Evolutionary conservation across 2,329 filamentous ascomycete genomes (phyloP).

Genomic region (Fonsecaea monophora): DNA sequence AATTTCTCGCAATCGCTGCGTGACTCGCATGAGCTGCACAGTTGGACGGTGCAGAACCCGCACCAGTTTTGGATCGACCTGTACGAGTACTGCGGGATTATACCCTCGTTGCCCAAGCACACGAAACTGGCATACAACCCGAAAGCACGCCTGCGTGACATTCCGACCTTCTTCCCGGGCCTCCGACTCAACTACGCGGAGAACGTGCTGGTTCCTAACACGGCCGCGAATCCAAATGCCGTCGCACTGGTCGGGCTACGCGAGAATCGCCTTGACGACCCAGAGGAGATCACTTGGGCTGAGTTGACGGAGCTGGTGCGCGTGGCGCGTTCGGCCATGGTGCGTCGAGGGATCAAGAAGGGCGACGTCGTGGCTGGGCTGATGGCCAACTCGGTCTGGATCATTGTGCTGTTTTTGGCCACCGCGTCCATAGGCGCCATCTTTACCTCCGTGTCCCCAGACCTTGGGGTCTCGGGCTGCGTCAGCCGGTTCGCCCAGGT

Average conservation of each 20-base stretch:
- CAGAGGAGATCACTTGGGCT: constrained; percentile 48
- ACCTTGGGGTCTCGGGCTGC: constrained; percentile 49
- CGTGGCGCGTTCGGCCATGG: constrained; percentile 48
- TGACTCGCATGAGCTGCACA: constrained; percentile 48
- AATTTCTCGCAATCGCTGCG: constrained; percentile 32
- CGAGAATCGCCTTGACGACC: constrained; percentile 47
- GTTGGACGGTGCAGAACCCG: constrained; percentile 49
- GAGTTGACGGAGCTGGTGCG: constrained; percentile 50
- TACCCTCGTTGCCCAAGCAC: constrained; percentile 43
- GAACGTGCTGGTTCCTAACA: constrained; percentile 46
- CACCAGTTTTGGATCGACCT: constrained; percentile 55
- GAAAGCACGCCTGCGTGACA: constrained; percentile 46
- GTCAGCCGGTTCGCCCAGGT: constrained; percentile 51
- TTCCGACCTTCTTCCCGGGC: constrained; percentile 50
- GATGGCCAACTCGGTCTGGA: constrained; percentile 53
- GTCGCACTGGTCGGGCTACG: constrained; percentile 51
- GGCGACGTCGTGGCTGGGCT: constrained; percentile 51
- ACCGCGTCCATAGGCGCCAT: constrained; percentile 52
- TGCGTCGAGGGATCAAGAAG: constrained; percentile 47
- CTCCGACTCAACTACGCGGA: constrained; percentile 51
- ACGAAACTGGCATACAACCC: constrained; percentile 49
- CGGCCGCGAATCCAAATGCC: constrained; percentile 45
- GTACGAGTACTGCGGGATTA: constrained; percentile 48
- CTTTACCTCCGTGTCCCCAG: constrained; percentile 54
- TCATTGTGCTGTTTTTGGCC: constrained; percentile 52